These are phyloP conservation scores for Pisolithus microcarpus DNA, from an alignment of 768 basidiomycete species.

Conservation along the genomic window DNA sequence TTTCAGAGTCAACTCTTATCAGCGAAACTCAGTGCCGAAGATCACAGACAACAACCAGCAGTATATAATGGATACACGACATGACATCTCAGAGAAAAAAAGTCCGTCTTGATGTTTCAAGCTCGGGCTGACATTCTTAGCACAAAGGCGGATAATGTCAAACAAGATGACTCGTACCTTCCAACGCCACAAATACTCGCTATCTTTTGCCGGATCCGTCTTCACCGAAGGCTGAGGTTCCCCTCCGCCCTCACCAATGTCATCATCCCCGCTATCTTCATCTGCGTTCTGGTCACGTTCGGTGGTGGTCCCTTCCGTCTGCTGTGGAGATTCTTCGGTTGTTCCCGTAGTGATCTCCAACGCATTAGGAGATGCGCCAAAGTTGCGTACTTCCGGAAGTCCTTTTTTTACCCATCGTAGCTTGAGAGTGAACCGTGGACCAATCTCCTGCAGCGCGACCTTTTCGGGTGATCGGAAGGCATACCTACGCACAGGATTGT, in stretches of 20 bases:
- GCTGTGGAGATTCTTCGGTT: constrained; percentile 18
- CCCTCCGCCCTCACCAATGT: constrained; percentile 21
- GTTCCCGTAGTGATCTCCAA: constrained; percentile 45
- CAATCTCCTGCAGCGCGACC: constrained; percentile 93
- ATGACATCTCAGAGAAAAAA: constrained; percentile 65
- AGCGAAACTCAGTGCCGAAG: not conserved
- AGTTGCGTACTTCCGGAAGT: constrained; percentile 69
- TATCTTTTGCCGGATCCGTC: constrained; percentile 53
- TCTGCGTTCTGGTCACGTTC: not conserved
- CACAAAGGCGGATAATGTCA: constrained; percentile 1
- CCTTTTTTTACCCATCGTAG: constrained; percentile 84
- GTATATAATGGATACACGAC: not conserved
- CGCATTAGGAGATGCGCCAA: constrained; percentile 54
- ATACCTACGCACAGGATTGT: constrained; percentile 44
- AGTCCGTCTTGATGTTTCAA: constrained; percentile 83
- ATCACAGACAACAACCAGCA: not conserved
- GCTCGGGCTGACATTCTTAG: constrained; percentile 61
- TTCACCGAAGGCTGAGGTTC: constrained; percentile 6
- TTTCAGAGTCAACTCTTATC: not conserved
- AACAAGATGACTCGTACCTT: constrained; percentile 50
- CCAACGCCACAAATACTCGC: constrained; percentile 85
- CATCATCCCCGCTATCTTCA: constrained; percentile 9
- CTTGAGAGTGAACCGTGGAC: constrained; percentile 94
- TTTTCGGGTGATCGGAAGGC: constrained; percentile 89
- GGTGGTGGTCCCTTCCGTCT: not conserved